phyloP scores from a whole-genome alignment of 2,329 filamentous ascomycete species.

The Fusarium palustre region DNA sequence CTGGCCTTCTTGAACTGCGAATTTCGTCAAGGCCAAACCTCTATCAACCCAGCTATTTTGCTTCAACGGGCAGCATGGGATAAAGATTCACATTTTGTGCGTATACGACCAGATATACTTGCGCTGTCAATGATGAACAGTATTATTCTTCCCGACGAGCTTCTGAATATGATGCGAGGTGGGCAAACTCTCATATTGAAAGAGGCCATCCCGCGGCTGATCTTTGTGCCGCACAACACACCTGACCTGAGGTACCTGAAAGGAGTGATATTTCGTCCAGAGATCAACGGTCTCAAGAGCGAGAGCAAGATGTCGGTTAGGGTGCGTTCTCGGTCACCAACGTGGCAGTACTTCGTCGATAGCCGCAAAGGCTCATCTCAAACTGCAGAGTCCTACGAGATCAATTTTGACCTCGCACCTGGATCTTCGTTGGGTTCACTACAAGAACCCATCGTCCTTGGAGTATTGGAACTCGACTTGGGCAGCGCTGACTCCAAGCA shows the following conservation, averaged over 20 bases:
- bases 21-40: slow-evolving; percentile 40
- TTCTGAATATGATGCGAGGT: slow-evolving; percentile 33
- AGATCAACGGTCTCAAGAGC: slow-evolving; percentile 20
- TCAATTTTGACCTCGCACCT: slow-evolving; percentile 44
- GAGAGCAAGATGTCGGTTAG: slow-evolving; percentile 12
- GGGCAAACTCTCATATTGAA: slow-evolving; percentile 18
- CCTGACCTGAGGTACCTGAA: slow-evolving; percentile 39
- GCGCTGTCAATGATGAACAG: slow-evolving; percentile 46
- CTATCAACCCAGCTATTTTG: slow-evolving; percentile 46
- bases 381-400: slow-evolving; percentile 40
- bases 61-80: slow-evolving; percentile 48
- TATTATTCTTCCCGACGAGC: slow-evolving; percentile 42
- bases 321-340: slow-evolving; percentile 45
- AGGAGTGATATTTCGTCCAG: slow-evolving; percentile 45
- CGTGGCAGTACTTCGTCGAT: slow-evolving; percentile 45
- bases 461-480: slow-evolving; percentile 41
- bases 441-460: slow-evolving; percentile 37
- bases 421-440: slow-evolving; percentile 38
- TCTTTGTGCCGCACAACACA: slow-evolving; percentile 43
- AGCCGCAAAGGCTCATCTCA: slow-evolving; percentile 12
- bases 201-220: slow-evolving; percentile 36
- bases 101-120: slow-evolving; percentile 45
- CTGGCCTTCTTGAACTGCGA: slow-evolving; percentile 48
- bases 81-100: slow-evolving; percentile 45
- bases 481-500: slow-evolving; percentile 25